Evolutionary conservation across 2,329 filamentous ascomycete species (phyloP).

Genomic region (Chrysosphaeria jannelii): DNA sequence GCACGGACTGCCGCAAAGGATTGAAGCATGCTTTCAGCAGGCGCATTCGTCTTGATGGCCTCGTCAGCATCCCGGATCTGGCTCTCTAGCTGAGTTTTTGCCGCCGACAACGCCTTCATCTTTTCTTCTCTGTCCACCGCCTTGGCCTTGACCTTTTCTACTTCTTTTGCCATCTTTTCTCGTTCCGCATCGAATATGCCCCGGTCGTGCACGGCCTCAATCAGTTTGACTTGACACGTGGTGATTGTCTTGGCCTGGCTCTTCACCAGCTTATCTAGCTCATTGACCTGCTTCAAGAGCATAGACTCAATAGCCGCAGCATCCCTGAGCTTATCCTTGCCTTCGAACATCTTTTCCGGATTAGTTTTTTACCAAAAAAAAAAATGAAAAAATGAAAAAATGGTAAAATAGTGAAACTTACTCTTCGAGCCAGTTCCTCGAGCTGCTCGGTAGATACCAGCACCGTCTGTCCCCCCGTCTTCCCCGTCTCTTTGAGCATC

Average conservation of each 20-base stretch:
- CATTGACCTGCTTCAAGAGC: constrained; percentile 11
- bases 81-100: constrained; percentile 10
- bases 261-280: constrained; percentile 15
- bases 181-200: constrained; percentile 16
- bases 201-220: constrained; percentile 20
- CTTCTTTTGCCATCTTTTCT: constrained; percentile 10
- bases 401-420: too few relatives aligned
- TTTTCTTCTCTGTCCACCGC: too few relatives aligned
- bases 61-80: constrained; percentile 9
- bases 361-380: too few relatives aligned
- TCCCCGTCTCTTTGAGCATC: too few relatives aligned
- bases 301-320: constrained; percentile 4
- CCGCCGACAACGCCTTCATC: constrained; percentile 11
- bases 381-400: too few relatives aligned
- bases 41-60: constrained; percentile 10
- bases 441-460: constrained; percentile 8
- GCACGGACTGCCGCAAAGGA: constrained; percentile 12
- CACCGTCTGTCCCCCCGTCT: constrained; percentile 3
- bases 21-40: too few relatives aligned
- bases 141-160: constrained; percentile 8
- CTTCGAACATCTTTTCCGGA: too few relatives aligned
- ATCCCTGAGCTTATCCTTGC: too few relatives aligned
- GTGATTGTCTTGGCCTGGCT: constrained; percentile 15
- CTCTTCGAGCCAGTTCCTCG: constrained; percentile 7
- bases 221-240: constrained; percentile 15